Evolutionary conservation across 306 rosid species (phyloP), one percentile per base, ranked within the genome.

Genomic region (Vigna radiata): DNA sequence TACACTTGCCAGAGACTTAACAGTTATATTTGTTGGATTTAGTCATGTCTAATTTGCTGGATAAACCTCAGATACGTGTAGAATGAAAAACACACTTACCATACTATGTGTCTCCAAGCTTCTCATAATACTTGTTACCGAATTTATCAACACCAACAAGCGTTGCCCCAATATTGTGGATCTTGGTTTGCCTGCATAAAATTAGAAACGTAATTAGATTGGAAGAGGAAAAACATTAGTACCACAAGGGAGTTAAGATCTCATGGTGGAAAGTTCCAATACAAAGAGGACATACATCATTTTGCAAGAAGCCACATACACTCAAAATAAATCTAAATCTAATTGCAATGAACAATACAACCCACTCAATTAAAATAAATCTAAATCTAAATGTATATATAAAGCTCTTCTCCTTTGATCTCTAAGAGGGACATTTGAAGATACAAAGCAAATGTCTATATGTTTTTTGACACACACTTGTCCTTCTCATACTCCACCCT

Each of bases 61-160:
- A 78, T 52, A 27, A 70, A 25, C 75, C 36, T 43, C 61, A 74
- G 4, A 31, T 4, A 67, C 56, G 29, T 14, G 55, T 31, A 75
- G 55, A 76, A 8, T 60, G 72, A 56, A 41, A 48, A 19, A 50
- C 1, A 58, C 36, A 85, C 96, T 80, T 48, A 95, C 99, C 99
- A 82, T 52, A 88, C 73, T 89, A 96, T 46, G 44, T 58, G 76
- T 85, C 77, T 72, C 83, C 86, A 23, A 88, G 89, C 37, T 62
- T 91, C 96, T 95, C 92, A 55, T 87, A 95, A 72, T 95, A 95
- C 86, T 92, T 92, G 81, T 92, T 95, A 47, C 99, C 99, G 83
- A 87, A 76, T 73, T 92, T 88, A 86, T 95, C 99, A 81, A 92
- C 91, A 79, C 99, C 97, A 73, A 95, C 97, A 61, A 95, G 89